A percentile compares a stretch with the other conserved stretches of the same genome.
These are phyloP conservation scores for Inonotus hispidus DNA, from an alignment of 1,284 basidiomycete genomes.

Conservation along the genomic window DNA sequence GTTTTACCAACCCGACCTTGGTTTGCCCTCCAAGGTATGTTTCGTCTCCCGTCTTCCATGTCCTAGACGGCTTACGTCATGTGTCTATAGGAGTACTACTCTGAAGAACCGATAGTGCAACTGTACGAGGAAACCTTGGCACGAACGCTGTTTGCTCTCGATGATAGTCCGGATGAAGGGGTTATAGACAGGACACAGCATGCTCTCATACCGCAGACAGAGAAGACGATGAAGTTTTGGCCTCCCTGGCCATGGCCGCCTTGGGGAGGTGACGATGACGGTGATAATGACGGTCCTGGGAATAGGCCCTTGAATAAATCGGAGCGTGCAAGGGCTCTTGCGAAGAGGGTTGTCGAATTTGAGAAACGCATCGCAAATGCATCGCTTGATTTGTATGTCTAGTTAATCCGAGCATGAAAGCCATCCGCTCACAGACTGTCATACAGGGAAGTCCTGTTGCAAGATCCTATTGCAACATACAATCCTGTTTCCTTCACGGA, in stretches of 20 bases:
- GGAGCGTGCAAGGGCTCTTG: constrained; percentile 55
- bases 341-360: constrained; percentile 72
- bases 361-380: constrained; percentile 80
- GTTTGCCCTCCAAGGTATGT: constrained; percentile 81
- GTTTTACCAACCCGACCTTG: constrained; percentile 80
- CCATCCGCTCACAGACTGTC: constrained; percentile 7
- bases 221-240: constrained; percentile 49
- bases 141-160: constrained; percentile 61
- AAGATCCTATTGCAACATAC: constrained; percentile 86
- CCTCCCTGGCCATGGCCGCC: constrained; percentile 88
- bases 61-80: constrained; percentile 8
- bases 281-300: constrained; percentile 42
- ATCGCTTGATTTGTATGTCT: constrained; percentile 69
- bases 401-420: not conserved
- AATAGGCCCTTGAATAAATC: constrained; percentile 36
- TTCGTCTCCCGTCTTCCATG: not conserved
- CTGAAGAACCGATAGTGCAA: constrained; percentile 66
- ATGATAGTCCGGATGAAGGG: constrained; percentile 36
- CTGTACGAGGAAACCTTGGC: constrained; percentile 72
- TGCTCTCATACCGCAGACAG: constrained; percentile 14
- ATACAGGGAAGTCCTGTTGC: constrained; percentile 52
- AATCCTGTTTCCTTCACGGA: constrained; percentile 75
- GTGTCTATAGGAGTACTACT: constrained; percentile 75
- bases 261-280: constrained; percentile 60
- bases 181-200: constrained; percentile 12